A percentile compares a stretch with the other conserved stretches of the same genome.
phyloP scores from a whole-genome alignment of 2,329 filamentous ascomycete genomes.

The Pseudopyricularia cyperi region DNA sequence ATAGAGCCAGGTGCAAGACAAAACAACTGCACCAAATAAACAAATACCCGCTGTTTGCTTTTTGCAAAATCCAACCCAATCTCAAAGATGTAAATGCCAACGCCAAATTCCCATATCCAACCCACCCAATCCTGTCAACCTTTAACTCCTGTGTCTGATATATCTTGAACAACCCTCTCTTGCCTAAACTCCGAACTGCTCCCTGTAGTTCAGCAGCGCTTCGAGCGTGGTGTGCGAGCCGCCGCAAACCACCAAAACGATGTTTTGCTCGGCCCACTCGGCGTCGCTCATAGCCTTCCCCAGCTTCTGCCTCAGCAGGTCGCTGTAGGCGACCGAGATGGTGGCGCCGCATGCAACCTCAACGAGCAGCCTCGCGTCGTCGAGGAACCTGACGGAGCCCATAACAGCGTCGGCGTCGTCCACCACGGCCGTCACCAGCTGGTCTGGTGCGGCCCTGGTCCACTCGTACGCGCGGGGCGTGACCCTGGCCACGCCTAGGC shows the following conservation, averaged over 20 bases:
- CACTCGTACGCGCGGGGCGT: constrained; percentile 32
- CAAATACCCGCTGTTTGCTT: not conserved
- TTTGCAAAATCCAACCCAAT: not conserved
- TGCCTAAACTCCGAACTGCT: constrained; percentile 24
- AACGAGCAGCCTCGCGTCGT: constrained; percentile 71
- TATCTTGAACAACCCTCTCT: not conserved
- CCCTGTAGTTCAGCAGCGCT: constrained; percentile 44
- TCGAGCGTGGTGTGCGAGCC: constrained; percentile 54
- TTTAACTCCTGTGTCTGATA: not conserved
- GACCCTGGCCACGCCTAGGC: constrained; percentile 56
- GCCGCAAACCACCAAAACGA: constrained; percentile 80
- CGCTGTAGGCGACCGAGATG: constrained; percentile 55
- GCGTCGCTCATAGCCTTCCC: constrained; percentile 37
- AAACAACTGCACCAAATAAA: not conserved
- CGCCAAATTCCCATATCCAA: not conserved
- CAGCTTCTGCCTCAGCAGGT: constrained; percentile 46
- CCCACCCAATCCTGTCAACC: not conserved
- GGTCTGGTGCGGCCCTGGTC: constrained; percentile 16
- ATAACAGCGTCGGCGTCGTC: constrained; percentile 67
- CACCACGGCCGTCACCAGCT: constrained; percentile 46
- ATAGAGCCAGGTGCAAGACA: not conserved
- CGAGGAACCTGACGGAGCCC: constrained; percentile 63
- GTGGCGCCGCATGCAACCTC: constrained; percentile 79
- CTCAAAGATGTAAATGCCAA: not conserved
- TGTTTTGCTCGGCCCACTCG: constrained; percentile 52